Evolutionary conservation across 306 rosid species (phyloP), one percentile per base, ranked within the genome.

Genomic region (Malus sieversii): DNA sequence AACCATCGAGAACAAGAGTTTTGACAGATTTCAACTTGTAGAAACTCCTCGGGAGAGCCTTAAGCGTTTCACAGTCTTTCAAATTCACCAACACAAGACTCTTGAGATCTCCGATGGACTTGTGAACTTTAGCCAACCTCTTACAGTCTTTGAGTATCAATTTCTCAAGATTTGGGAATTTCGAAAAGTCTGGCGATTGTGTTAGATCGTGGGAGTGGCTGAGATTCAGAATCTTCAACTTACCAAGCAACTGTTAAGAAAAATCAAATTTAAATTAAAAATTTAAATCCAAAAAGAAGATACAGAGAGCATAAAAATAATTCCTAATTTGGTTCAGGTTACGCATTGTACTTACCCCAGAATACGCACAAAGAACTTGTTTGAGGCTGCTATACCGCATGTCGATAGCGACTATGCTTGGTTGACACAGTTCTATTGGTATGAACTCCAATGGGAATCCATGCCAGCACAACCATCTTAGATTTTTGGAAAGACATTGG

Each of bases 171-270:
- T 70, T 83, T 0, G 88, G 87, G 14, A 83, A 55, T 9, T 48
- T 65, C 3, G 73, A 74, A 57, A 87, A 83, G 48, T 87, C 77
- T 0, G 89, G 91, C 10, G 80, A 81, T 0, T 2, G 30, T 9
- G 13, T 58, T 55, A 83, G 32, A 74, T 46, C 4, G 14, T 48
- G 68, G 14, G 86, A 87, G 71, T 85, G 87, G 27, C 89, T 72
- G 0, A 87, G 85, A 77, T 77, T 87, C 18, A 85, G 84, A 29
- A 78, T 27, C 40, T 74, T 85, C 42, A 87, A 70, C 9, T 30
- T 20, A 11, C 4, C 16, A 45, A 83, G 12, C 60, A 74, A 2
- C 84, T 81, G 61, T 73, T 62, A 18, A 16, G 35, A 4, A 45
- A 42, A 8, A 2, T 2, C 18, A 2, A 64, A 10, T 42, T 42